phyloP scores from a whole-genome alignment of 768 basidiomycete species.

The Cystoderma amianthinum region DNA sequence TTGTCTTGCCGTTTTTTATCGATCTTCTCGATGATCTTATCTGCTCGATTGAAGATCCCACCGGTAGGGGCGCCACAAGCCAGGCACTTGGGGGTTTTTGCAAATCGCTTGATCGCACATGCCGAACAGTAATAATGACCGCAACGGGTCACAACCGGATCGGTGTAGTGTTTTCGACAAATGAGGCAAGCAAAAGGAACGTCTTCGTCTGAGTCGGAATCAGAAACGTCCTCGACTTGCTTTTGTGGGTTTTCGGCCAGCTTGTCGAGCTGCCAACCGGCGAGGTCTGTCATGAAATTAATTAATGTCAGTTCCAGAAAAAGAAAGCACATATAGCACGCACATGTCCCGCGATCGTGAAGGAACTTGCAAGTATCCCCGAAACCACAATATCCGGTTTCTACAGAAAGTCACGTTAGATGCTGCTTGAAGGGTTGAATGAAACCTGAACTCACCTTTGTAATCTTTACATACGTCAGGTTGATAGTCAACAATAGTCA shows the following conservation, averaged over 20 bases:
- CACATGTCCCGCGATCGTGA: constrained; percentile 94
- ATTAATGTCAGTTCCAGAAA: constrained; percentile 4
- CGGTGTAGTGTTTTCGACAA: constrained; percentile 90
- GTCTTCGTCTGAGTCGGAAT: constrained; percentile 68
- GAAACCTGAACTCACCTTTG: constrained; percentile 62
- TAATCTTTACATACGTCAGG: constrained; percentile 99
- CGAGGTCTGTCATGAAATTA: constrained; percentile 56
- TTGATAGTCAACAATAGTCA: constrained; percentile 95
- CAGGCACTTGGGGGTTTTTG: constrained; percentile 91
- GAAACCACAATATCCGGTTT: constrained; percentile 98
- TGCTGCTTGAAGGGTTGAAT: constrained; percentile 2
- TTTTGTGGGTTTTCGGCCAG: constrained; percentile 72
- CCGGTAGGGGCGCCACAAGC: constrained; percentile 91
- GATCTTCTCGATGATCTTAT: constrained; percentile 86
- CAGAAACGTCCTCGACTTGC: constrained; percentile 54
- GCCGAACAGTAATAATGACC: constrained; percentile 94
- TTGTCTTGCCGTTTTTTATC: constrained; percentile 64
- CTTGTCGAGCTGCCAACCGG: constrained; percentile 98
- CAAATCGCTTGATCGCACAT: constrained; percentile 93
- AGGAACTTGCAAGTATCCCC: constrained; percentile 99
- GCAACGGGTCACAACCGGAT: constrained; percentile 93
- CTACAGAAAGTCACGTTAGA: constrained; percentile 29
- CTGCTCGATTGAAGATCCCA: constrained; percentile 95
- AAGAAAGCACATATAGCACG: constrained; percentile 21
- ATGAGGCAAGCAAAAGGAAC: constrained; percentile 98